Percentiles rank a stretch among this genome's conserved stretches.
phyloP scores from a whole-genome alignment of 2,329 filamentous ascomycete genomes.

The Stenocarpella maydis region DNA sequence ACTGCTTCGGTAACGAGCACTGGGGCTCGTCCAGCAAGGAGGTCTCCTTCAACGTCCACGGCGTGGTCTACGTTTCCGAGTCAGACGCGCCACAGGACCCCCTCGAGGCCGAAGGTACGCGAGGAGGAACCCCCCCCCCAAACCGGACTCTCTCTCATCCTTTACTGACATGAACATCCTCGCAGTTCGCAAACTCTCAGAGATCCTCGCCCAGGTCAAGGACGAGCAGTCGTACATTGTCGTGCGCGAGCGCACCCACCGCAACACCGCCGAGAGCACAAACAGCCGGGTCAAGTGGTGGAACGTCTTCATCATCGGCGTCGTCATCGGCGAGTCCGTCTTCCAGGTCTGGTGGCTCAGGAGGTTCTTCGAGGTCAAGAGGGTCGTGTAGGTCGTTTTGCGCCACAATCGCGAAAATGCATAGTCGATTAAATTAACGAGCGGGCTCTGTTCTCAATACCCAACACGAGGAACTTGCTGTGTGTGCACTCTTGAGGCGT shows the following conservation, averaged over 20 bases:
- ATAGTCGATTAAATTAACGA: slow-evolving; percentile 16
- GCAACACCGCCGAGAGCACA: slow-evolving; percentile 98
- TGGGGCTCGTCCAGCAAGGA: slow-evolving; percentile 97
- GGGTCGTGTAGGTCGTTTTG: slow-evolving; percentile 58
- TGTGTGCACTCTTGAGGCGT: slow-evolving; percentile 5
- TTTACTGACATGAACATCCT: slow-evolving; percentile 29
- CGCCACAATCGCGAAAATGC: neutral
- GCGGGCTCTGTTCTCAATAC: slow-evolving; percentile 30
- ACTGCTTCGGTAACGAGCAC: slow-evolving; percentile 99
- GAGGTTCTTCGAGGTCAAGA: slow-evolving; percentile 92
- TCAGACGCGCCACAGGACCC: slow-evolving; percentile 85
- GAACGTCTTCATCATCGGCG: slow-evolving; percentile 94
- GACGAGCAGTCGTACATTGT: slow-evolving; percentile 99
- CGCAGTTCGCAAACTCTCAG: slow-evolving; percentile 81
- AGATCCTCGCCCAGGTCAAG: slow-evolving; percentile 90
- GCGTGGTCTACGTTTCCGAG: slow-evolving; percentile 96
- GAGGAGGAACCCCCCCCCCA: neutral
- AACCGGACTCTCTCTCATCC: slow-evolving; percentile 1
- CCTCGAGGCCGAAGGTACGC: slow-evolving; percentile 83
- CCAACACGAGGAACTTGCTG: neutral
- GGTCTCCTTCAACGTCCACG: slow-evolving; percentile 99
- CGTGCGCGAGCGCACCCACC: slow-evolving; percentile 91
- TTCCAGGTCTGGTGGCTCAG: slow-evolving; percentile 99
- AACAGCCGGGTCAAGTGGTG: slow-evolving; percentile 99
- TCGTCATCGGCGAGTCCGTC: slow-evolving; percentile 88